Base-by-base conservation (phyloP, 169 alveolate genomes). In the Eimeria necatrix region DNA sequence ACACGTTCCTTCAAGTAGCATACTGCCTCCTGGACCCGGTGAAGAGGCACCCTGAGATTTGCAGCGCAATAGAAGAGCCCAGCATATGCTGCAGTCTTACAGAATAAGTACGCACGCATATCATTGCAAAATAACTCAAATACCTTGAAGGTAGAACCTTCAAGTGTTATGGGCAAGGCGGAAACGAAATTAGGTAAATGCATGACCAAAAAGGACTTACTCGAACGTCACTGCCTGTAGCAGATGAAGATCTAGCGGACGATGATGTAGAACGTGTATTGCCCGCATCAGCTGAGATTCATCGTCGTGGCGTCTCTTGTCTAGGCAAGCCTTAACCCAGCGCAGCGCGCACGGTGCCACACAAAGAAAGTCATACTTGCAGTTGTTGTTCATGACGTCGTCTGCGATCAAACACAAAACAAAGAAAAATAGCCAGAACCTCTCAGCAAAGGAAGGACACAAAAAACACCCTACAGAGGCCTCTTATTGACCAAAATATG, bases 281-380 rank as follows among this genome's bases (percentile, higher is more conserved):
- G 93, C 93, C 32, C 81, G 78, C 93, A 85, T 85, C 51, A 85
- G 93, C 68, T 85, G 93, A 12, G 93, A 61, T 49, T 60, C 81
- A 53, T 61, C 93, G 41, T 61, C 64, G 46, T 80, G 78, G 60
- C 53, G 93, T 46, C 93, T 59, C 80, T 85, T 85, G 20, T 85
- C 93, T n/a, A 85, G 93, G 48, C 93, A 61, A 20, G 93, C 93
- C 81, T 85, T 85, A 20, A 85, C 93, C 93, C 93, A 85, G 93
- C 93, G 93, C 24, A 85, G 49, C 51, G 93, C 93, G 81, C 81
- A 85, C 16, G 93, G 93, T 14, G 93, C 93, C 80, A 85, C 93
- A 41, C 93, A 85, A 12, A 59, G 80, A 46, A 85, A 85, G 41
- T 85, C 93, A 80, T 60, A 85, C 81, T 85, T 59, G 93, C 93